These are phyloP conservation scores for Penicillium sp. DNA, from an alignment of 2,329 filamentous ascomycete species.

Conservation along the genomic window DNA sequence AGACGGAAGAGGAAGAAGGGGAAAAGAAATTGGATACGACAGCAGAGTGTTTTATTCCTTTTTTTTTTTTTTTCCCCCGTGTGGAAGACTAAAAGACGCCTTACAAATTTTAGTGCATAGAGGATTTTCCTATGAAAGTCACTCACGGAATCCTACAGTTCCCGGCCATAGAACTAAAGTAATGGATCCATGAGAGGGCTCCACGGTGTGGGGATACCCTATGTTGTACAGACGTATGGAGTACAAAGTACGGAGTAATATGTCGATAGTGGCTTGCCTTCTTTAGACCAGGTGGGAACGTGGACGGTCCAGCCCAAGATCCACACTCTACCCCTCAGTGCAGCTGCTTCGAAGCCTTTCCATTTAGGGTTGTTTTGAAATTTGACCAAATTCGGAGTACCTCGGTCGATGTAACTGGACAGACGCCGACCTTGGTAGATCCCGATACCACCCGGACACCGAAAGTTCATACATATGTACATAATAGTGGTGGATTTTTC, in stretches of 20 bases:
- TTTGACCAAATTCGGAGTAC: not conserved
- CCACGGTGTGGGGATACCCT: constrained; percentile 8
- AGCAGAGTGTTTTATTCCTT: not conserved
- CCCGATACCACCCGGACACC: not conserved
- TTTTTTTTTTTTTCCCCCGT: not conserved
- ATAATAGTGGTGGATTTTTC: not conserved
- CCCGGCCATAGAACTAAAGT: not conserved
- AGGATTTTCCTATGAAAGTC: not conserved
- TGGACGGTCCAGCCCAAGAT: constrained; percentile 10
- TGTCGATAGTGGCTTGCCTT: not conserved
- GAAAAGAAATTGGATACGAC: not conserved
- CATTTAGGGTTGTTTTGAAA: not conserved
- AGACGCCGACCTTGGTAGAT: not conserved
- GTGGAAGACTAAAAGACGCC: constrained; percentile 1
- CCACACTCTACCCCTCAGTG: constrained; percentile 5
- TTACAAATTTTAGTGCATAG: not conserved
- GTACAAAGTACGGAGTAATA: not conserved
- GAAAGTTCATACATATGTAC: not conserved
- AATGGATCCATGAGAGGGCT: constrained; percentile 5
- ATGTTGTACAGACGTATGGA: constrained; percentile 2
- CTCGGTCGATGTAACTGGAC: not conserved
- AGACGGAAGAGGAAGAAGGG: not conserved
- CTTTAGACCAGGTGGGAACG: constrained; percentile 4
- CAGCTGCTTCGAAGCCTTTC: not conserved
- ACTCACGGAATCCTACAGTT: constrained; percentile 7